These are phyloP conservation scores for Xylariaceae sp. DNA, from an alignment of 2,329 filamentous ascomycete genomes.

Conservation along the genomic window DNA sequence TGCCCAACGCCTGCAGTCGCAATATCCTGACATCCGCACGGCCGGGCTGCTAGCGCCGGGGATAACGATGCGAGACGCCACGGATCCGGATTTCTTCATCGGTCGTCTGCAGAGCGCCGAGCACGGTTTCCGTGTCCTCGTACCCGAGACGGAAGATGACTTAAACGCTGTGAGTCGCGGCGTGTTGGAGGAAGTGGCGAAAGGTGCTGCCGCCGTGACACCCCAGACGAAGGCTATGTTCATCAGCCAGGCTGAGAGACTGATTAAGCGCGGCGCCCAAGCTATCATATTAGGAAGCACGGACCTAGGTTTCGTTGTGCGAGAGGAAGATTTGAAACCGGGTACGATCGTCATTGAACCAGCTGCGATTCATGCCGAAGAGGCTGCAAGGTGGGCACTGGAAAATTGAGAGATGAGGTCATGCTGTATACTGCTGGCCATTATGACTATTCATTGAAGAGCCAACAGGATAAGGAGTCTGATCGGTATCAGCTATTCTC, in stretches of 20 bases:
- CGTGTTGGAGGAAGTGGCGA: conserved; percentile 7
- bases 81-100: conserved; percentile 8
- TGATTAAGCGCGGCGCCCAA: conserved; percentile 7
- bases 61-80: conserved; percentile 5
- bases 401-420: neutral
- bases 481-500: too few relatives aligned
- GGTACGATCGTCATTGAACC: conserved; percentile 3
- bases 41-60: conserved; percentile 4
- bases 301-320: conserved; percentile 8
- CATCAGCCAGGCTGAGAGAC: conserved; percentile 2
- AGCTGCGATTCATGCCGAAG: conserved; percentile 3
- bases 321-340: neutral
- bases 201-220: conserved; percentile 5
- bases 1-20: conserved; percentile 1
- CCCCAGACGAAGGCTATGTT: conserved; percentile 6
- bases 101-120: conserved; percentile 1
- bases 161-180: conserved; percentile 1
- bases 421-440: neutral
- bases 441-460: too few relatives aligned
- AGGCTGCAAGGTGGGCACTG: conserved; percentile 8
- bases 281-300: conserved; percentile 6
- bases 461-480: too few relatives aligned
- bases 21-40: conserved; percentile 1
- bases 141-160: conserved; percentile 3
- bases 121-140: conserved; percentile 5